A percentile compares a stretch with the other conserved stretches of the same genome.
Conservation (phyloP, 2,329 filamentous ascomycete species). For the Ophiocordyceps sinensis region DNA sequence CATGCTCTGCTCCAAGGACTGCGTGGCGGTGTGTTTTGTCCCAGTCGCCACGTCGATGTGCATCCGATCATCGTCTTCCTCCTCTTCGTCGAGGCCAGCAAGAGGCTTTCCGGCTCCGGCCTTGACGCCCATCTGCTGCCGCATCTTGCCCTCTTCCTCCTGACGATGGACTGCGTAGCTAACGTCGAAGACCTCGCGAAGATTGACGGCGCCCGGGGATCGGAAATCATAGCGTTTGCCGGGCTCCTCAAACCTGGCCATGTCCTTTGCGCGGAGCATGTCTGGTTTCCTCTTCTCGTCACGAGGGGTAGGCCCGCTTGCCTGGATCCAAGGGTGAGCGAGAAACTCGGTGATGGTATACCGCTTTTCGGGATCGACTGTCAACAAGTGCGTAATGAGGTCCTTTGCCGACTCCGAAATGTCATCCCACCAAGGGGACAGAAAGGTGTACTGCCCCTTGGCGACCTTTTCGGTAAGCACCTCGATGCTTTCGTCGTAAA, state of each 20-base stretch:
- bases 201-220: constrained; percentile 84
- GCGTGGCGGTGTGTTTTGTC: constrained; percentile 31
- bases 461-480: constrained; percentile 96
- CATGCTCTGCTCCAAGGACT: constrained; percentile 75
- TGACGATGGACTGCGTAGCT: constrained; percentile 95
- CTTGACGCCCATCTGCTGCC: constrained; percentile 68
- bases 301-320: constrained; percentile 40
- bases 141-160: constrained; percentile 86
- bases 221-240: constrained; percentile 80
- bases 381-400: constrained; percentile 81
- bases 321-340: constrained; percentile 82
- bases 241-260: constrained; percentile 34
- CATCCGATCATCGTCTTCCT: constrained; percentile 43
- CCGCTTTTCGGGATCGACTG: constrained; percentile 87
- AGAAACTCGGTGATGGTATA: constrained; percentile 91
- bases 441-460: constrained; percentile 88
- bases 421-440: constrained; percentile 98
- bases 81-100: constrained; percentile 55
- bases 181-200: constrained; percentile 95
- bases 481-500: constrained; percentile 97
- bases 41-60: constrained; percentile 47
- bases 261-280: constrained; percentile 40
- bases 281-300: constrained; percentile 44
- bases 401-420: constrained; percentile 93
- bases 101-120: constrained; percentile 44